Evolutionary conservation across 805 yeast genomes (phyloP), one percentile per base, ranked within the genome.

Genomic region (Ogataea dorogensis): DNA sequence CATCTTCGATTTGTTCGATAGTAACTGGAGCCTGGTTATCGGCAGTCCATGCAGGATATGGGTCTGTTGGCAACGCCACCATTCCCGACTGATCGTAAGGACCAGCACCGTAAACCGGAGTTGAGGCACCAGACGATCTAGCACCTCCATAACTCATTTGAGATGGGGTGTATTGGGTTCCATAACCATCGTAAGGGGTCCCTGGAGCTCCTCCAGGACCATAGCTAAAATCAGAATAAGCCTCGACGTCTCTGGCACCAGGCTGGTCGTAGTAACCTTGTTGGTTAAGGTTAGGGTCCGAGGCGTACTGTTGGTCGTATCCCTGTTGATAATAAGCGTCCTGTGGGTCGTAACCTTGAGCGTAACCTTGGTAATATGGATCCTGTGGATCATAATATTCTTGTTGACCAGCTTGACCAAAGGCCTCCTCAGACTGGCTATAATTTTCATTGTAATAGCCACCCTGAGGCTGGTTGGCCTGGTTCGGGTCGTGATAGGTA

Each of bases 21-120:
- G 86, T 71, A 40, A 83, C 81, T 9, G 94, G 94, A 17, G 91
- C 87, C 61, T 84, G 91, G 39, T 84, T 89, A 64, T 93, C 98
- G 30, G 95, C 95, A 17, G 96, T 86, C 98, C 98, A 93, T 33
- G 98, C 98, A 28, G 99, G 98, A 63, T 91, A 93, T 21, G 98
- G 99, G 63, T 93, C 93, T 28, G 88, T 78, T 52, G 95, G 73
- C 66, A 82, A 51, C 60, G 86, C 81, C 71, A 80, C 72, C 62
- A 67, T 66, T 28, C 68, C 70, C 16, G 61, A 58, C 49, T 63
- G 63, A 43, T 62, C 68, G 43, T 62, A 62, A 33, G 64, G 64
- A 32, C 61, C 60, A 21, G 64, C 67, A 31, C 64, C 64, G 33
- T 59, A 59, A 50, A 86, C 77, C 14, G 98, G 98, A 26, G 98